Evolutionary conservation across 1,284 basidiomycete species (phyloP), one percentile per base, ranked within the genome.

Genomic region (Cronartium quercuum): DNA sequence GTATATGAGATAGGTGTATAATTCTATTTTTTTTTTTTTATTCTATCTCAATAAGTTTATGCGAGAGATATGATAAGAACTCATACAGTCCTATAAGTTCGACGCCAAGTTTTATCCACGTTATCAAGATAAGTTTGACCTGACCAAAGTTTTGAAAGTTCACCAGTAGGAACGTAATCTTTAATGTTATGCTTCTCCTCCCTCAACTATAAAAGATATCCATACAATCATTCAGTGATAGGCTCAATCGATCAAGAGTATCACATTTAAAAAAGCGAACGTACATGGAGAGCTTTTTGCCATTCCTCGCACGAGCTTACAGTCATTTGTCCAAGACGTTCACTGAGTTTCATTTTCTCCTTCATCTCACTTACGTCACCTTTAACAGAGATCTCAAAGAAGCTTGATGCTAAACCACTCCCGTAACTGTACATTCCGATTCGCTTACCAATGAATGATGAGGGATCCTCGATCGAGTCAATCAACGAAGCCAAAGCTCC

Each of bases 121-220:
- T 87, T 88, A 79, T 91, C 89, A 79, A 99, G 90, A 86, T 98
- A 98, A 86, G 90, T 98, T 34, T 90, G 86, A 62, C 92, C 92
- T 2, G 91, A 89, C 91, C 93, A 95, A 82, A 99, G 89, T 86
- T 97, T 90, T 78, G 93, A 90, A 77, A 95, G 83, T 41, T 88
- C 88, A 75, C 95, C 95, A 76, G 88, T 86, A 18, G 95, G 95
- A 7, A 87, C 87, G 85, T 92, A 98, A 80, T 89, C 86, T 76
- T 87, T 87, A 29, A 92, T 89, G 81, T 95, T 97, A 86, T 98
- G 94, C 85, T 95, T 97, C 84, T 91, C 90, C 85, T 98, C 95
- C 70, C 81, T 78, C 21, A 42, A 51, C 70, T 74, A n/a, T 12
- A 47, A 13, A 21, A 21, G 6, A 55, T 7, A 55, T 55, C 21